phyloP scores from a whole-genome alignment of 1,139 yeast genomes.

The Kodamaea sp. region DNA sequence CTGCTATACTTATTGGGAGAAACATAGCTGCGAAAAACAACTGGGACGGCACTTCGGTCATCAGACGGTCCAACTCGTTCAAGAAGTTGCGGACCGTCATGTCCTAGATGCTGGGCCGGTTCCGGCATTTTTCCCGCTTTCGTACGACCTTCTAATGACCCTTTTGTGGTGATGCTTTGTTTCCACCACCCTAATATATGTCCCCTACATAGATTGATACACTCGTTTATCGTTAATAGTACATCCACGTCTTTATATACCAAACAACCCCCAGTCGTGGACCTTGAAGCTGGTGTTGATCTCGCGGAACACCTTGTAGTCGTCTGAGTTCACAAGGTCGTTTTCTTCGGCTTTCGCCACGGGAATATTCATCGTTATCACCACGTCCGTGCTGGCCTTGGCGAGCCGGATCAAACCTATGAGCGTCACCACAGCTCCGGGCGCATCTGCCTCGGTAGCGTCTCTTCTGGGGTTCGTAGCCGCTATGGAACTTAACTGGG shows the following conservation, averaged over 20 bases:
- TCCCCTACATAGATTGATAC: no score
- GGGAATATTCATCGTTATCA: conserved; percentile 63
- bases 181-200: no score
- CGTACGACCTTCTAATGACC: no score
- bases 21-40: conserved; percentile 1
- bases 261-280: conserved; percentile 32
- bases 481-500: conserved; percentile 13
- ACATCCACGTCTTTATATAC: conserved; percentile 5
- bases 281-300: conserved; percentile 23
- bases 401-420: conserved; percentile 55
- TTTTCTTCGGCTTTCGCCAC: conserved; percentile 15
- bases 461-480: conserved; percentile 40
- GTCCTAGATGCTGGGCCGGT: no score
- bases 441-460: conserved; percentile 46
- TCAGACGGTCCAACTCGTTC: conserved; percentile 1
- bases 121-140: no score
- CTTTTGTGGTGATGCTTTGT: no score
- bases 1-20: conserved; percentile 9
- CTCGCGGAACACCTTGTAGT: conserved; percentile 19
- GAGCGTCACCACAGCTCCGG: conserved; percentile 37
- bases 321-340: conserved; percentile 12
- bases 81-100: not conserved
- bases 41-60: not conserved
- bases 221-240: no score
- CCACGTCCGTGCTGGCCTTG: conserved; percentile 58